phyloP scores from a whole-genome alignment of 495 filamentous ascomycete genomes.

The Rostrohypoxylon terebratum region DNA sequence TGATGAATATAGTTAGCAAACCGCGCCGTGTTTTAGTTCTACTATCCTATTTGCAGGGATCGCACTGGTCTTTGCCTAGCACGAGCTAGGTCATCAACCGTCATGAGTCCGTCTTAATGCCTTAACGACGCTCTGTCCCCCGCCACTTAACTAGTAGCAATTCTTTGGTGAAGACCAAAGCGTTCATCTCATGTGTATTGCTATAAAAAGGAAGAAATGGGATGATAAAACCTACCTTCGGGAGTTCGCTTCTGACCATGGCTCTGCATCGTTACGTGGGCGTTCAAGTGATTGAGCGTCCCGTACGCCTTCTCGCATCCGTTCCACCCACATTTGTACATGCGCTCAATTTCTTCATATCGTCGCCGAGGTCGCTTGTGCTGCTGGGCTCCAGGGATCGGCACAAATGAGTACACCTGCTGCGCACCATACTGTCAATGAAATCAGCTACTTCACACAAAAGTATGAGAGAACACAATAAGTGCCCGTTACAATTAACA shows the following conservation, averaged over 20 bases:
- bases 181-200: conserved; percentile 1
- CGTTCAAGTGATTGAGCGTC: conserved; percentile 95
- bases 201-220: background rate
- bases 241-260: conserved; percentile 93
- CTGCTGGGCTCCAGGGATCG: conserved; percentile 96
- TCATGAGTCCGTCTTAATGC: conserved; percentile 22
- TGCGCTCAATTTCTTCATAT: conserved; percentile 98
- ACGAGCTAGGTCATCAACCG: conserved; percentile 23
- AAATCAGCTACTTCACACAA: conserved; percentile 48
- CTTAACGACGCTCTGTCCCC: conserved; percentile 14
- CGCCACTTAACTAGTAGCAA: conserved; percentile 15
- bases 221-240: conserved; percentile 77
- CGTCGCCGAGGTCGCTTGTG: conserved; percentile 94
- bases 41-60: background rate
- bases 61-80: conserved; percentile 24
- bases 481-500: conserved; percentile 15
- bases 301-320: conserved; percentile 98
- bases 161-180: conserved; percentile 5
- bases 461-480: conserved; percentile 14
- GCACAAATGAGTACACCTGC: conserved; percentile 98
- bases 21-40: background rate
- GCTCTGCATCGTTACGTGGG: conserved; percentile 97
- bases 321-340: conserved; percentile 99
- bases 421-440: conserved; percentile 53
- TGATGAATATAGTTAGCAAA: conserved; percentile 29